Evolutionary conservation across 805 yeast genomes (phyloP), one percentile per base, ranked within the genome.

Genomic region (Saccharomyces mikatae): DNA sequence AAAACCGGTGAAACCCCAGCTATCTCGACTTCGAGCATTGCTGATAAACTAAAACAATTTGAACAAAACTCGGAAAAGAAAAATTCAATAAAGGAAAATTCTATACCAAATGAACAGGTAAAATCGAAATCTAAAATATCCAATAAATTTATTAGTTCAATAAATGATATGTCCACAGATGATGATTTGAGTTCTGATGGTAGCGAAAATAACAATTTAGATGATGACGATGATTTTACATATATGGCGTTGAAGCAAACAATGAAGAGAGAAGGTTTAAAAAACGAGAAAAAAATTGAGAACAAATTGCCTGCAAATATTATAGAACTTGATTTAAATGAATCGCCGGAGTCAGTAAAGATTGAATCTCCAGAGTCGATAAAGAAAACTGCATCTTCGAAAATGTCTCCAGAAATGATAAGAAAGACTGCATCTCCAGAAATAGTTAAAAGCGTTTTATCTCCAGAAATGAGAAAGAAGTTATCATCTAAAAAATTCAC

Each of bases 1-100:
- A 29, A 17, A 9, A n/a, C 26, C 10, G 2, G 14, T 46, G 21
- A 13, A 10, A 24, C 24, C 14, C 29, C 47, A 29, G 30, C 55
- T 5, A 28, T 30, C 13, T 64, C 70, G 5, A 66, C 69, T 0
- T 55, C 58, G 10, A 65, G 63, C 49, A 68, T 71, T 13, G 56
- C 70, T 36, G 66, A 70, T 3, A 63, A 64, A 52, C 67, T 67
- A 49, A 69, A 57, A 59, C 71, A 67, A 49, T 66, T 63, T 53
- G 72, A 66, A 41, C 65, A 62, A 47, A 41, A 50, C 28, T 65
- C 60, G 48, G 57, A 56, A 41, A 28, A 13, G 46, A 44, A 21
- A 11, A 27, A 3, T 17, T 46, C 14, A 22, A 13, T 8, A 3
- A 14, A 28, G 41, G 30, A 11, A 46, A 51, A 36, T 36, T 4